Base-by-base conservation (phyloP, 1,284 basidiomycete species). In the Ceratobasidium theobromae region DNA sequence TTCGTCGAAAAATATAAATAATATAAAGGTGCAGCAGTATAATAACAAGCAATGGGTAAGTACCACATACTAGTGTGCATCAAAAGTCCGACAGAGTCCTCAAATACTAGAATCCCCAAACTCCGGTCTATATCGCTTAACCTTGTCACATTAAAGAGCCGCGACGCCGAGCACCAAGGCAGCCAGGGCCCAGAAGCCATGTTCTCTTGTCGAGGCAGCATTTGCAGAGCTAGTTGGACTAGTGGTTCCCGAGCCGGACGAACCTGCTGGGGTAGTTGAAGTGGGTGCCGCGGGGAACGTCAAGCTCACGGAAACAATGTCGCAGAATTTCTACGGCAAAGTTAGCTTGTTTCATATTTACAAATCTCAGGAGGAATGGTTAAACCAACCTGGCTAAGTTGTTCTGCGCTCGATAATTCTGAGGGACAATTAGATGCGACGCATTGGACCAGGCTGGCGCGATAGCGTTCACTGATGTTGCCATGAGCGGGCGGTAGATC, bases 21-120 rank as follows among this genome's bases (percentile, higher is more conserved):
- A 58, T 25, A 58, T 48, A 58, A 58, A 58, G 30, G 27, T 58
- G 55, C 40, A 33, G 27, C n/a, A n/a, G n/a, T 45, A 45, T 30
- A 21, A 25, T n/a, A 45, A 58, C 40, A 48, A 28, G 25, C 28
- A 27, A 23, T 35, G 32, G 53, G 28, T 28, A 45, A 45, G 43
- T 3, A 30, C 16, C 43, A n/a, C 6, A 27, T 51, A n/a, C 27
- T 23, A 8, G 16, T 18, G 43, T 14, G 12, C 4, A 33, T 11
- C 5, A 14, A 45, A 11, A 16, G 35, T 38, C 35, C 16, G 35
- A 38, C 12, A 16, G n/a, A n/a, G n/a, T n/a, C n/a, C n/a, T n/a
- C n/a, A n/a, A n/a, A n/a, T n/a, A n/a, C n/a, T n/a, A n/a, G n/a
- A n/a, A n/a, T n/a, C n/a, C n/a, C n/a, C n/a, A n/a, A n/a, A n/a